These are phyloP conservation scores for Tilletia walkeri DNA, from an alignment of 1,284 basidiomycete species.

Conservation along the genomic window DNA sequence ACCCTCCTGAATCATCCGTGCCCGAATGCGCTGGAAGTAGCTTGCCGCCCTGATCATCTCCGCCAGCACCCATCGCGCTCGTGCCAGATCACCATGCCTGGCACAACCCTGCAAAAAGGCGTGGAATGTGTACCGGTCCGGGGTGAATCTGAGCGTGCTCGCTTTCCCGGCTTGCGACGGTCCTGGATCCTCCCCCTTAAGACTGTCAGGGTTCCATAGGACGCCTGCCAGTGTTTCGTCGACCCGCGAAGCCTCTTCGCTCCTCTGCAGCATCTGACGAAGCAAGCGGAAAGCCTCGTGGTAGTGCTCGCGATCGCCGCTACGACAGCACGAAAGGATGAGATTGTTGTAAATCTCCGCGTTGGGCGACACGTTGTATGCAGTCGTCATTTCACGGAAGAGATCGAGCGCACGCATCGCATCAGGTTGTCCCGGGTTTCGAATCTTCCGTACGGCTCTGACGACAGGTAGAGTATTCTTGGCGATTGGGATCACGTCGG, in stretches of 20 bases:
- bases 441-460: neutral
- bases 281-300: conserved; percentile 60
- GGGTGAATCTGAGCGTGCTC: conserved; percentile 60
- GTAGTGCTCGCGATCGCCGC: conserved; percentile 57
- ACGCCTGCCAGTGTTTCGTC: conserved; percentile 20
- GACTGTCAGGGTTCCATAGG: neutral
- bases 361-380: conserved; percentile 67
- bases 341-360: conserved; percentile 74
- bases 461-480: neutral
- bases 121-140: conserved; percentile 71
- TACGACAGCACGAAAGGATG: conserved; percentile 66
- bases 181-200: neutral
- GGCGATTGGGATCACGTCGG: conserved; percentile 35
- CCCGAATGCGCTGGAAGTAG: neutral
- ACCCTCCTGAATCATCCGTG: neutral
- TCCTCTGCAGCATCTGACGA: conserved; percentile 66
- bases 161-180: neutral
- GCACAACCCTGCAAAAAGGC: conserved; percentile 87
- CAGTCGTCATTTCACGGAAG: conserved; percentile 82
- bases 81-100: conserved; percentile 74
- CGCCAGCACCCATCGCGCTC: conserved; percentile 84
- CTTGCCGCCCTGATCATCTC: conserved; percentile 67
- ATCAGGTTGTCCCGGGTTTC: conserved; percentile 60
- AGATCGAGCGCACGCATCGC: conserved; percentile 89
- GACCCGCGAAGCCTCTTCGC: conserved; percentile 61